These are phyloP conservation scores for Capronia coronata DNA, from an alignment of 2,329 filamentous ascomycete genomes.

Conservation along the genomic window DNA sequence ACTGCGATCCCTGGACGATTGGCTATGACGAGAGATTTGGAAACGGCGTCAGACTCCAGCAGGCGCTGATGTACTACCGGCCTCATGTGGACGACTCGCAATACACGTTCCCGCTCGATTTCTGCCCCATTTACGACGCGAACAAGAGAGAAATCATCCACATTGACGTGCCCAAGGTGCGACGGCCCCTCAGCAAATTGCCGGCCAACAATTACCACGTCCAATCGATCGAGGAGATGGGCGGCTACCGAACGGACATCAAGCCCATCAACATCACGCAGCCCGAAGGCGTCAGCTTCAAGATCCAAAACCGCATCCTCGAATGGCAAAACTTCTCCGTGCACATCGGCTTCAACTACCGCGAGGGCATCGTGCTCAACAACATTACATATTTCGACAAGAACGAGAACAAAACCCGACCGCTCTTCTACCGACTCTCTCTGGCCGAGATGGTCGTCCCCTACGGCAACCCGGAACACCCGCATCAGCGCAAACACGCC, in stretches of 20 bases:
- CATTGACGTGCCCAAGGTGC: constrained; percentile 74
- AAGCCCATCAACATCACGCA: constrained; percentile 86
- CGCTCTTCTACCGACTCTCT: constrained; percentile 82
- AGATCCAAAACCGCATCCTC: constrained; percentile 63
- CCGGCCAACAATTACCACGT: constrained; percentile 74
- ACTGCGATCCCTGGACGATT: constrained; percentile 95
- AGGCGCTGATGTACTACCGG: constrained; percentile 93
- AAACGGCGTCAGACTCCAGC: constrained; percentile 70
- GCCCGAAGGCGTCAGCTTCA: constrained; percentile 83
- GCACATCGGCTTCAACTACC: constrained; percentile 91
- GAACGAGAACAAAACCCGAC: constrained; percentile 56
- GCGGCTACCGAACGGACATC: constrained; percentile 69
- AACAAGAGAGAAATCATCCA: constrained; percentile 71
- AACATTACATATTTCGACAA: constrained; percentile 88
- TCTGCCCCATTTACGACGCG: constrained; percentile 84
- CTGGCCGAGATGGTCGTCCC: constrained; percentile 92
- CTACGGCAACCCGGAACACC: constrained; percentile 49
- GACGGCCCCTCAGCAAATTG: constrained; percentile 66
- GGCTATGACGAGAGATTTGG: constrained; percentile 89
- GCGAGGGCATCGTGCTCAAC: constrained; percentile 82
- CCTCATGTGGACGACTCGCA: constrained; percentile 79
- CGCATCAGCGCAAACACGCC: constrained; percentile 45
- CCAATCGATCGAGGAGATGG: constrained; percentile 62
- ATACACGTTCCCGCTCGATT: constrained; percentile 86
- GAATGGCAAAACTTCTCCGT: constrained; percentile 93